These are phyloP conservation scores for Xylaria cubensis DNA, from an alignment of 495 filamentous ascomycete species.

Conservation along the genomic window DNA sequence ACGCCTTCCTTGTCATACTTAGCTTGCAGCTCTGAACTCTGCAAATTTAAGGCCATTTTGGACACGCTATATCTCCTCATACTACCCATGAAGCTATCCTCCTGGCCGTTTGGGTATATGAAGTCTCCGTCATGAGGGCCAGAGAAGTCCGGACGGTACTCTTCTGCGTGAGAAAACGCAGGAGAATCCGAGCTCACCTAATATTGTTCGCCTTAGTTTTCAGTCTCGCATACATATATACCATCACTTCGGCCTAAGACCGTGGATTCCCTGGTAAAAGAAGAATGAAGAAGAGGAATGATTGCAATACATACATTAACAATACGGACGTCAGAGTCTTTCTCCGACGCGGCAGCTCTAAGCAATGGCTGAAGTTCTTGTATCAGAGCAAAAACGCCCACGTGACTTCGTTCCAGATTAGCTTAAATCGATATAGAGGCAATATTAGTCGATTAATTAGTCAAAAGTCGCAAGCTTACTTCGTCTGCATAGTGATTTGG, in stretches of 20 bases:
- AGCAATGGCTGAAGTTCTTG: background rate
- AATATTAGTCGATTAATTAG: background rate
- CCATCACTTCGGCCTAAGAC: background rate
- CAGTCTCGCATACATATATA: background rate
- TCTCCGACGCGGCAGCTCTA: background rate
- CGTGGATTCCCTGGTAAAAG: too few relatives aligned
- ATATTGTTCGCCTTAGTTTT: background rate
- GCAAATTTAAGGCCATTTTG: constrained; percentile 36
- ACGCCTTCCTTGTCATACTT: background rate
- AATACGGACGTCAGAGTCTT: background rate
- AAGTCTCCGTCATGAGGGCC: background rate
- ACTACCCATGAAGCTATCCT: constrained; percentile 13
- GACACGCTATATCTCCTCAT: constrained; percentile 29
- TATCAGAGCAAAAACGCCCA: background rate
- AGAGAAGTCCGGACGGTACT: background rate
- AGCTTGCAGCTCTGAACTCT: constrained; percentile 17
- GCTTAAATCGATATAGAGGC: background rate
- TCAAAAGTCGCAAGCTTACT: background rate
- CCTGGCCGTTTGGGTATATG: background rate
- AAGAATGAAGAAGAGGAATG: too few relatives aligned
- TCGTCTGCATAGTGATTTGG: background rate
- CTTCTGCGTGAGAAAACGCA: background rate
- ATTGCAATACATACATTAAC: background rate
- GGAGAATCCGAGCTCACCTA: background rate
- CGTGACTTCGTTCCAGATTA: background rate